Evolutionary conservation across 345 rosid genomes (phyloP), one percentile per base, ranked within the genome.

Genomic region (Geranium brycei): DNA sequence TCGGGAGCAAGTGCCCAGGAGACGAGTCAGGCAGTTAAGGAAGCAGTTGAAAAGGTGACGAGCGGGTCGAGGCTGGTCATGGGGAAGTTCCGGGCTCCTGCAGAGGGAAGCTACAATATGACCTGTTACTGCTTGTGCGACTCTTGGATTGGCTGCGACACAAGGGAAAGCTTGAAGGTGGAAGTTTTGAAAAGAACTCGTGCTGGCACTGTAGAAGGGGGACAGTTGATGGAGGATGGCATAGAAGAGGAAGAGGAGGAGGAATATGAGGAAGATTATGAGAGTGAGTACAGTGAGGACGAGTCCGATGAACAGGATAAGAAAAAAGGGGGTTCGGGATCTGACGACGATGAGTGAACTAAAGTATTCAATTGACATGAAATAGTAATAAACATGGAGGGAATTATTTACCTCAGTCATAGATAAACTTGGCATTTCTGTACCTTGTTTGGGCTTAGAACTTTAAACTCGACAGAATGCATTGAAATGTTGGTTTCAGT

Each of bases 111-210:
- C 57, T 93, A 90, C 78, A 90, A 84, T 65, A 75, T 93, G 79
- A 87, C 88, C 12, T 88, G 97, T 76, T 84, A 73, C 80, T 90
- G 95, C 79, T 65, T 93, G 81, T 83, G 97, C 15, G 97, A 93
- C 73, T 79, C 97, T 7, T 93, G 97, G 97, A 82, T 93, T 40
- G 99, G 99, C 4, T 93, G 99, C 57, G 99, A 93, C 77, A 80
- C 63, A 64, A 86, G 70, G 81, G 68, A 73, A 19, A 82, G 80
- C 57, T 64, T 84, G 71, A 93, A 90, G 78, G 81, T 90, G 62
- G 90, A 90, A 77, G 77, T 93, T 68, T 76, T 88, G 74, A 93
- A 86, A 72, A 75, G 91, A 72, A 87, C 99, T 23, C 76, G 97
- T 63, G 92, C 95, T 11, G 97, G 96, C 51, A 79, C 89, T 2